phyloP scores from a whole-genome alignment of 306 rosid species.

The Calophaca sinica region DNA sequence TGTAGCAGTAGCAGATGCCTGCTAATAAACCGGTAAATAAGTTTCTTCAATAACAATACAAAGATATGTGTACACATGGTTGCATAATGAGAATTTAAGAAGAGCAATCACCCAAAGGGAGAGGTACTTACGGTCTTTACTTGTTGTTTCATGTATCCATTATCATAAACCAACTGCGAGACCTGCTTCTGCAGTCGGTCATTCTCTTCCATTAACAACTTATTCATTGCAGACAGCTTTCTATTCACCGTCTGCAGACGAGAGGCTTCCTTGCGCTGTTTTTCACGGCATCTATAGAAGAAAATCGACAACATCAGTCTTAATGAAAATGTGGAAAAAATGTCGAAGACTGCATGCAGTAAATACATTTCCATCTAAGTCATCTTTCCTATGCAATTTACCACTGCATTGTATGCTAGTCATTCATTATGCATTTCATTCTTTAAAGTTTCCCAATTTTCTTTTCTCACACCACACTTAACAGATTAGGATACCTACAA shows the following conservation, averaged over 20 bases:
- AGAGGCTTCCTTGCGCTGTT: constrained; percentile 87
- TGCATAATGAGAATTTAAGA: background rate
- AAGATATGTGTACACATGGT: background rate
- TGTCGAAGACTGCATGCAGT: constrained; percentile 1
- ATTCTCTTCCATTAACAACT: constrained; percentile 90
- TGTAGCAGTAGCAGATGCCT: constrained; percentile 80
- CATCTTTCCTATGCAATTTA: background rate
- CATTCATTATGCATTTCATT: background rate
- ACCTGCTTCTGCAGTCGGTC: constrained; percentile 96
- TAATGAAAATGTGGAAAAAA: background rate
- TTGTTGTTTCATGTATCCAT: constrained; percentile 76
- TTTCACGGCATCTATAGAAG: constrained; percentile 74
- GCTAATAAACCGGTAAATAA: constrained; percentile 7
- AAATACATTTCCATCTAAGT: background rate
- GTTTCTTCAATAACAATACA: constrained; percentile 10
- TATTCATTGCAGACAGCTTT: constrained; percentile 84
- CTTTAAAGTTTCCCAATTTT: background rate
- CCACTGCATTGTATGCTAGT: background rate
- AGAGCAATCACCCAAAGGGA: background rate
- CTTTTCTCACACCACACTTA: background rate
- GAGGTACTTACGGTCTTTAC: constrained; percentile 62
- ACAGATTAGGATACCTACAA: background rate
- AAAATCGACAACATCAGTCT: background rate
- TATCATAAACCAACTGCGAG: constrained; percentile 81
- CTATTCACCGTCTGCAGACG: constrained; percentile 80